Conservation (phyloP, 2,329 filamentous ascomycete genomes). For the Conoideocrella luteorostrata region DNA sequence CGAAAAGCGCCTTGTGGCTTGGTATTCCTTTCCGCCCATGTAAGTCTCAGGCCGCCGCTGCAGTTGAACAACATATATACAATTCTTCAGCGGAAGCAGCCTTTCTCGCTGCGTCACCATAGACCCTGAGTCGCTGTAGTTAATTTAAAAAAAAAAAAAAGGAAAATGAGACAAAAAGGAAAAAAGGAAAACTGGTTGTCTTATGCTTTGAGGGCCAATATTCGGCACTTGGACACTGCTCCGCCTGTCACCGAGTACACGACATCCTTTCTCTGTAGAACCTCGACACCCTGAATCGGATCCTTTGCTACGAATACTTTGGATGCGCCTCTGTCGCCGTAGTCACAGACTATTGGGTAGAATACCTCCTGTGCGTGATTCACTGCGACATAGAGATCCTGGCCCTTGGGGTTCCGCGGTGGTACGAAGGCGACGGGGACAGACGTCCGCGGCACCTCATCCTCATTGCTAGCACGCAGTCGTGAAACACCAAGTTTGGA, state of each 20-base stretch:
- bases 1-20: no score
- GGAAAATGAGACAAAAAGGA: background rate
- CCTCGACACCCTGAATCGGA: slow-evolving; percentile 15
- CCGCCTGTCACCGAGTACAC: slow-evolving; percentile 21
- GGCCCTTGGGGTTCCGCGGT: slow-evolving; percentile 8
- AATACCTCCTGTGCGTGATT: slow-evolving; percentile 17
- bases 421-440: slow-evolving; percentile 16
- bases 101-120: no score
- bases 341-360: slow-evolving; percentile 24
- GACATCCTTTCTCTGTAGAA: slow-evolving; percentile 17
- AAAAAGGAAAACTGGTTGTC: background rate
- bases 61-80: no score
- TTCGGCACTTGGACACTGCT: slow-evolving; percentile 12
- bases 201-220: slow-evolving; percentile 6
- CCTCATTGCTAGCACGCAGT: slow-evolving; percentile 17
- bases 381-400: slow-evolving; percentile 15
- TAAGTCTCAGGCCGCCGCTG: no score
- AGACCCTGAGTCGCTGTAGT: no score
- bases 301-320: slow-evolving; percentile 23
- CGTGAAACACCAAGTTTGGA: slow-evolving; percentile 21
- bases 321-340: slow-evolving; percentile 12
- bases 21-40: no score
- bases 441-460: slow-evolving; percentile 11
- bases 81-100: no score
- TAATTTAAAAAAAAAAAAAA: background rate